phyloP scores from a whole-genome alignment of 306 rosid species.

The Canavalia gladiata region DNA sequence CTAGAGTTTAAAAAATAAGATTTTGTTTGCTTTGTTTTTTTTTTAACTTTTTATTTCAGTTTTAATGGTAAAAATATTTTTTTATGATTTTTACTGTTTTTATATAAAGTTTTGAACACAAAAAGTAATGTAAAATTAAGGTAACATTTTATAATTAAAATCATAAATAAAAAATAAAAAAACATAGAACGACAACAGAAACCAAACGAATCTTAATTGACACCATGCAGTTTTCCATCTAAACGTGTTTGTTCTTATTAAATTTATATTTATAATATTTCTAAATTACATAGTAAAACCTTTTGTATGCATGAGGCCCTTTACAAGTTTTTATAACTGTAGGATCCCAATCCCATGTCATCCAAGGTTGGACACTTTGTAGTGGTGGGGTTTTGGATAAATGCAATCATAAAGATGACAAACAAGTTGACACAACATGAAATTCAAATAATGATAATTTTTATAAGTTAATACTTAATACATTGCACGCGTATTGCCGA shows the following conservation, averaged over 20 bases:
- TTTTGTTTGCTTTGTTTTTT: no score
- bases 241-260: neutral
- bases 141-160: no score
- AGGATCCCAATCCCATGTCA: constrained; percentile 9
- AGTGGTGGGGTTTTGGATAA: constrained; percentile 29
- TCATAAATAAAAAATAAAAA: no score
- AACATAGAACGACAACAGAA: no score
- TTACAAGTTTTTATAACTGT: neutral
- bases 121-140: no score
- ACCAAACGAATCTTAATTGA: no score
- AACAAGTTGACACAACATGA: constrained; percentile 5
- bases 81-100: no score
- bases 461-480: neutral
- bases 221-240: neutral
- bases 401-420: constrained; percentile 20
- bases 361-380: constrained; percentile 18
- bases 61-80: no score
- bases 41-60: no score
- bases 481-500: constrained; percentile 36
- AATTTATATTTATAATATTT: neutral
- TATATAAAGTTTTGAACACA: no score
- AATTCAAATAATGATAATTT: neutral
- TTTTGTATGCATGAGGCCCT: neutral
- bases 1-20: no score
- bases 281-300: neutral